A percentile compares a stretch with the other conserved stretches of the same genome.
These are phyloP conservation scores for Zelonia costaricensis DNA, from an alignment of 208 protist species.

Conservation along the genomic window DNA sequence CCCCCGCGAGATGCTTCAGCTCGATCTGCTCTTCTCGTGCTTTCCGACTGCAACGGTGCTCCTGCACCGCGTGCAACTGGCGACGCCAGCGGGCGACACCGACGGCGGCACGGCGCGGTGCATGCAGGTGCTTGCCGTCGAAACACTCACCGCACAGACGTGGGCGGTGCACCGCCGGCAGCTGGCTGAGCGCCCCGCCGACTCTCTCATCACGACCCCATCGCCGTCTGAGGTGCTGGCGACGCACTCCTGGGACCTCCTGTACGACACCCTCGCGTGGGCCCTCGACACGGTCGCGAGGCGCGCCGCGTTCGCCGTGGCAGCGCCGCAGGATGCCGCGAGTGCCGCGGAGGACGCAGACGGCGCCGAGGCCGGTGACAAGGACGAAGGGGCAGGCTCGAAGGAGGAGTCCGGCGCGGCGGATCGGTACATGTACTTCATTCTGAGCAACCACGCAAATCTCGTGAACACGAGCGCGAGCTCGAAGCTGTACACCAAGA, in stretches of 20 bases:
- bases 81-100: not conserved
- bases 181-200: conserved; percentile 16
- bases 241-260: conserved; percentile 28
- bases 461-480: conserved; percentile 25
- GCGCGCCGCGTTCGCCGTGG: conserved; percentile 19
- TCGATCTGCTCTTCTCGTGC: conserved; percentile 55
- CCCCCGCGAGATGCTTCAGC: conserved; percentile 48
- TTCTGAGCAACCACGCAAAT: conserved; percentile 34
- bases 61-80: conserved; percentile 59
- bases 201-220: conserved; percentile 21
- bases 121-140: conserved; percentile 26
- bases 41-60: conserved; percentile 51
- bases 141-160: conserved; percentile 14
- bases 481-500: conserved; percentile 18
- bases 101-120: not conserved
- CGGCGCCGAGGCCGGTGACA: too few relatives aligned
- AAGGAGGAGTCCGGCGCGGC: not conserved
- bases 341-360: too few relatives aligned
- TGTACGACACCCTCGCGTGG: conserved; percentile 34
- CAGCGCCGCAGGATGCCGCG: not conserved
- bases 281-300: conserved; percentile 19
- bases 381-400: not conserved
- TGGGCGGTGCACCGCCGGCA: conserved; percentile 19
- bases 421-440: conserved; percentile 24
- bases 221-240: conserved; percentile 26